Evolutionary conservation across 1,284 basidiomycete species (phyloP), one percentile per base, ranked within the genome.

Genomic region (Cutaneotrichosporon mucoides): DNA sequence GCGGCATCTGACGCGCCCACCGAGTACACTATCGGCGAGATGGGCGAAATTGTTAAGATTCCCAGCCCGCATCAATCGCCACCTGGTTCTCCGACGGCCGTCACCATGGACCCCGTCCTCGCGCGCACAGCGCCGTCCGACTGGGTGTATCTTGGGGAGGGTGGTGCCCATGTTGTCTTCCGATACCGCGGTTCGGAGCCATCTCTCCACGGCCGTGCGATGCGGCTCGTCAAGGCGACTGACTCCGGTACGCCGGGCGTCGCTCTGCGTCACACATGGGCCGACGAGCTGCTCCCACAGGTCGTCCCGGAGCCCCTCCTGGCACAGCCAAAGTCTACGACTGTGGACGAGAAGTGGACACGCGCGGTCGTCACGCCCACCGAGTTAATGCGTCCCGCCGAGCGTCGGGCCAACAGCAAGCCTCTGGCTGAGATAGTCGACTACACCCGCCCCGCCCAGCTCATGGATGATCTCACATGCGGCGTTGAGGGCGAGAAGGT

Each of bases 121-220:
- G n/a, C 55, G 36, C 49, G 64, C 12, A 72, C 70, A 2, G 36
- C 55, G 11, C 62, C 86, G 0, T 66, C 72, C 6, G 81, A 91
- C 72, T 95, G 92, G 92, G 79, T 75, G 61, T 96, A 95, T 72
- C 79, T 92, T 36, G 86, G 89, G 1, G 92, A 95, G 77, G 92
- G 92, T 12, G 90, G 89, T n/a, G 88, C 90, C 8, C 88, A 89
- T 7, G 85, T 91, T 64, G 89, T 95, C 24, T 90, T 92, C 76
- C 85, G 87, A 7, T 94, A 92, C 72, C 68, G 71, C 10, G 89
- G 90, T 0, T 77, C 83, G 0, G 61, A 76, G 53, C 73, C 81
- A 2, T 62, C 72, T 1, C 88, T 88, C 69, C 76, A 81, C 49
- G 84, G 84, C 7, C 88, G 81, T 44, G 87, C 88, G 0, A 81